Evolutionary conservation across 768 basidiomycete species (phyloP).

Genomic region (Leccinum barrowsii): DNA sequence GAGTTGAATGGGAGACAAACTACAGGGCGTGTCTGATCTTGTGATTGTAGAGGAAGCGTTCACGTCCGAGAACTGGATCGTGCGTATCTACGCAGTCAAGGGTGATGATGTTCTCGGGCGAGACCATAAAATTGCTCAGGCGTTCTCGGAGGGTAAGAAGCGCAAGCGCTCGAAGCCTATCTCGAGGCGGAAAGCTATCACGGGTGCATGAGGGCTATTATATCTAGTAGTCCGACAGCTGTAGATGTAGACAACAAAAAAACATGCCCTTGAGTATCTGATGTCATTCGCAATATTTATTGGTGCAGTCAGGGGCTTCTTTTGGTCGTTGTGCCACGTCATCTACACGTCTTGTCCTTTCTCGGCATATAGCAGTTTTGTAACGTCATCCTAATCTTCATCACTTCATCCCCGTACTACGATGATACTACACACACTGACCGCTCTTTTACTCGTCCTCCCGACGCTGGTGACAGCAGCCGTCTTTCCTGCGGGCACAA

Average conservation of each 20-base stretch:
- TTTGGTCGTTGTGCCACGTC: slow-evolving; percentile 15
- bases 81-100: slow-evolving; percentile 93
- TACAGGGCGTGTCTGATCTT: neutral
- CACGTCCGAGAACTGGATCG: slow-evolving; percentile 99
- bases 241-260: neutral
- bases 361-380: neutral
- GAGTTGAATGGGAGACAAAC: slow-evolving; percentile 22
- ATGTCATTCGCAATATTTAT: too few relatives aligned
- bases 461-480: slow-evolving; percentile 42
- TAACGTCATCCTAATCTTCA: neutral
- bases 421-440: slow-evolving; percentile 25
- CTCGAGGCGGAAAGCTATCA: slow-evolving; percentile 50
- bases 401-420: slow-evolving; percentile 1
- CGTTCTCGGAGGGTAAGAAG: slow-evolving; percentile 86
- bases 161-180: slow-evolving; percentile 76
- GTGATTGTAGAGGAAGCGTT: slow-evolving; percentile 80
- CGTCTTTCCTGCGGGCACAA: slow-evolving; percentile 47
- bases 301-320: neutral
- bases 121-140: slow-evolving; percentile 83
- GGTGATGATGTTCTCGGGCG: slow-evolving; percentile 90
- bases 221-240: neutral
- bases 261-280: neutral
- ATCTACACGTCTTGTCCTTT: neutral
- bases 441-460: slow-evolving; percentile 21
- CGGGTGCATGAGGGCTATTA: slow-evolving; percentile 10